These are phyloP conservation scores for Straminergon stramineum DNA, from an alignment of 225 moss, liverwort and hornwort genomes.

Conservation along the genomic window DNA sequence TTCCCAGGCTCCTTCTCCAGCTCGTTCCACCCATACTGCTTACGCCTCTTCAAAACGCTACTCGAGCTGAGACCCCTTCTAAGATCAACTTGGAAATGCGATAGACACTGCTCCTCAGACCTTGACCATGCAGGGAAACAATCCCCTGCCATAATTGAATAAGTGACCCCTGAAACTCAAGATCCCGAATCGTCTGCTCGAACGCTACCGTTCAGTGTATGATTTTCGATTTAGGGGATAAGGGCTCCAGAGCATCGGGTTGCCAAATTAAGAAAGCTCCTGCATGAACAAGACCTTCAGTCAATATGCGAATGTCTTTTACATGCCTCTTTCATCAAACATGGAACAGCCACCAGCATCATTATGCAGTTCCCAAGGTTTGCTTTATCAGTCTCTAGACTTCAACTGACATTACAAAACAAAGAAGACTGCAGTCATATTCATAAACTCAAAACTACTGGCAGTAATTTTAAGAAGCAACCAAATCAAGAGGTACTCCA, in stretches of 20 bases:
- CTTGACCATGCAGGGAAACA: conserved; percentile 71
- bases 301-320: not conserved
- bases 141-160: conserved; percentile 42
- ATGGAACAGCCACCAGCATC: not conserved
- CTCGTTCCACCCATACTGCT: conserved; percentile 78
- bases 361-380: not conserved
- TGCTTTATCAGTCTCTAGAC: not conserved
- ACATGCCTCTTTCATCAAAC: not conserved
- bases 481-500: not conserved
- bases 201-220: not conserved
- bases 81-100: conserved; percentile 60
- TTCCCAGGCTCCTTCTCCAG: conserved; percentile 79
- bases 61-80: conserved; percentile 48
- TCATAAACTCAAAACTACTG: not conserved
- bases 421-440: not conserved
- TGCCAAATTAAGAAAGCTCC: not conserved
- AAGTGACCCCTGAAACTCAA: not conserved
- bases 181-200: not conserved
- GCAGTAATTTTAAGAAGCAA: not conserved
- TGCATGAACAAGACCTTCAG: not conserved
- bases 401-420: not conserved
- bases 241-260: not conserved
- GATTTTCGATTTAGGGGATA: not conserved
- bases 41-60: conserved; percentile 41
- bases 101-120: conserved; percentile 49